A percentile compares a stretch with the other conserved stretches of the same genome.
Conservation (phyloP, 2,329 filamentous ascomycete genomes). For the Fusarium burgessii region DNA sequence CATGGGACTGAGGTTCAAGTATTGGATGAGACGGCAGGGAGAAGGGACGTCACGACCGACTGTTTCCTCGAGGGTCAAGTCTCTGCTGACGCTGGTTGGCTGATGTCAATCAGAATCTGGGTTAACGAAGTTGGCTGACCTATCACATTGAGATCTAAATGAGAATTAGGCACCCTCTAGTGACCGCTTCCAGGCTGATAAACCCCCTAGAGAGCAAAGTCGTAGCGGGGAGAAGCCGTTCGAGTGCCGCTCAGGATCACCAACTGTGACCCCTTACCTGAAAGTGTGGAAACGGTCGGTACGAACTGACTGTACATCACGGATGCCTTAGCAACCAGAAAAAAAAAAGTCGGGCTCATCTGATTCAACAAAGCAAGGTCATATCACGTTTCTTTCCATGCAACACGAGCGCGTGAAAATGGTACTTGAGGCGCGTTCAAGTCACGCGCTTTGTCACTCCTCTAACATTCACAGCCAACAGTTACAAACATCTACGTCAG, state of each 20-base stretch:
- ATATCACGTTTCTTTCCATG: conserved; percentile 30
- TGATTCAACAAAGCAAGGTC: conserved; percentile 38
- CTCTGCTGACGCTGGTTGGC: conserved; percentile 28
- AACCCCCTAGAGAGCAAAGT: conserved; percentile 20
- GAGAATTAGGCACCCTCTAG: conserved; percentile 31
- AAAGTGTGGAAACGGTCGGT: conserved; percentile 19
- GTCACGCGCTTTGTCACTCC: conserved; percentile 35
- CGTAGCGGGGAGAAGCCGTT: conserved; percentile 23
- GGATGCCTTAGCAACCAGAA: conserved; percentile 46
- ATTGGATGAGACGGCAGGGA: conserved; percentile 26
- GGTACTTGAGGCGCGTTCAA: conserved; percentile 16
- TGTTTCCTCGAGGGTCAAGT: conserved; percentile 5
- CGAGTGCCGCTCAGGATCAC: conserved; percentile 31
- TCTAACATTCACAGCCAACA: conserved; percentile 1
- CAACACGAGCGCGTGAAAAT: conserved; percentile 38
- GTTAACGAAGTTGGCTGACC: conserved; percentile 6
- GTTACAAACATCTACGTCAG: conserved; percentile 16
- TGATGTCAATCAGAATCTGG: conserved; percentile 20
- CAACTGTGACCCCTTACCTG: conserved; percentile 26
- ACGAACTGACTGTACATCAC: background rate
- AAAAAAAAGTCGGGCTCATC: conserved; percentile 21
- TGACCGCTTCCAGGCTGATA: conserved; percentile 21
- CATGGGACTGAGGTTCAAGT: conserved; percentile 33
- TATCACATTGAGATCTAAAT: background rate
- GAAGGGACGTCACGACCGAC: conserved; percentile 38